Percentiles rank a stretch among this genome's conserved stretches.
phyloP scores from a whole-genome alignment of 371 early-diverging fungal species.

The Haplosporangium sp. region DNA sequence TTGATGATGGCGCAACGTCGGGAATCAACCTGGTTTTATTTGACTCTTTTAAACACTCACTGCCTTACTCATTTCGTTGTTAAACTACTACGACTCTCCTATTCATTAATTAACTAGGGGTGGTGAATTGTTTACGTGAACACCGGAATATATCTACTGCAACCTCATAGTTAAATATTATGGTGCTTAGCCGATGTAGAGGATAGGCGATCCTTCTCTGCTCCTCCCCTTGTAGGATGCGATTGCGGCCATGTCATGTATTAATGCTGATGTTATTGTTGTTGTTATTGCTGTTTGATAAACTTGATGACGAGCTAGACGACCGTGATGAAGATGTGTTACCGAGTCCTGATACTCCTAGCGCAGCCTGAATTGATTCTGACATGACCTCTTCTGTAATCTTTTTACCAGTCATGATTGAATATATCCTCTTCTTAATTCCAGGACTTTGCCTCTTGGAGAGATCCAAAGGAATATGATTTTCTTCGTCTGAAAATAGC shows the following conservation, averaged over 20 bases:
- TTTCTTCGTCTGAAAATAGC: conserved; percentile 43
- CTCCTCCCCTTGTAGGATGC: conserved; percentile 16
- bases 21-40: too few relatives aligned
- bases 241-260: conserved; percentile 5
- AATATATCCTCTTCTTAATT: conserved; percentile 25
- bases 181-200: too few relatives aligned
- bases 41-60: too few relatives aligned
- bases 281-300: neutral
- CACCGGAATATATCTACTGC: too few relatives aligned
- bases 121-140: too few relatives aligned
- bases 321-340: neutral
- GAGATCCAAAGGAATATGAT: conserved; percentile 13
- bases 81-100: too few relatives aligned
- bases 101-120: too few relatives aligned
- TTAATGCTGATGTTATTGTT: neutral
- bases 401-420: conserved; percentile 17
- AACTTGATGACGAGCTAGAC: neutral
- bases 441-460: conserved; percentile 24
- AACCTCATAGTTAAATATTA: too few relatives aligned
- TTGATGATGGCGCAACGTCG: too few relatives aligned
- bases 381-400: conserved; percentile 4
- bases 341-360: conserved; percentile 10
- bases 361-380: conserved; percentile 17
- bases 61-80: too few relatives aligned
- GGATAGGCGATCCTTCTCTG: neutral